Evolutionary conservation across 306 rosid species (phyloP).

Genomic region (Trifolium subterraneum): DNA sequence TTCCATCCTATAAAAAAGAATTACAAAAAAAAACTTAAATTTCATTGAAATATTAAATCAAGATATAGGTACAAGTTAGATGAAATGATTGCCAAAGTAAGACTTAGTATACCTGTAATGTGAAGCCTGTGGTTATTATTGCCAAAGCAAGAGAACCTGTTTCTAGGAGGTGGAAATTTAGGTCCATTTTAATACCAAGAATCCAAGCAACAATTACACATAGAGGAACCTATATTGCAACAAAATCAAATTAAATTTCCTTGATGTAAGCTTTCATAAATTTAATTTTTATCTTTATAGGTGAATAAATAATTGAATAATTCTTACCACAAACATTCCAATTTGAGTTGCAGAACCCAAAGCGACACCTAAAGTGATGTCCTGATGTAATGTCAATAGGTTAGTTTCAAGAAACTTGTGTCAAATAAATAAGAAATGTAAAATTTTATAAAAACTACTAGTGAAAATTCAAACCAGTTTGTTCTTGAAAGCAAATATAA

Average conservation of each 20-base stretch:
- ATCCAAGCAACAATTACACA: conserved; percentile 80
- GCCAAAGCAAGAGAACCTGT: conserved; percentile 81
- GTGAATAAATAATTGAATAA: background rate
- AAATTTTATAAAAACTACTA: conserved; percentile 2
- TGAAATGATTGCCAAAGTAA: background rate
- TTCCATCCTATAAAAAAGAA: conserved; percentile 70
- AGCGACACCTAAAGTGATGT: conserved; percentile 50
- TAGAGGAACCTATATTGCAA: conserved; percentile 68
- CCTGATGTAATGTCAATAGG: conserved; percentile 31
- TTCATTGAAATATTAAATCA: conserved; percentile 26
- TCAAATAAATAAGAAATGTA: background rate
- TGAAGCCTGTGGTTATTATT: conserved; percentile 68
- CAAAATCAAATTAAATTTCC: conserved; percentile 4
- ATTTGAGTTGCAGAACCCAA: conserved; percentile 58
- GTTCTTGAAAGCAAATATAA: conserved; percentile 90
- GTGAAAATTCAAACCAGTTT: conserved; percentile 59
- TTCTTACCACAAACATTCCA: conserved; percentile 53
- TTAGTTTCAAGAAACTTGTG: conserved; percentile 12
- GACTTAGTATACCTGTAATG: conserved; percentile 65
- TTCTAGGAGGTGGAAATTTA: conserved; percentile 72
- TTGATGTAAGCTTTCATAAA: conserved; percentile 7
- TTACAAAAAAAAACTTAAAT: background rate
- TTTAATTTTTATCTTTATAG: background rate
- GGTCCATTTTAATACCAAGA: conserved; percentile 78
- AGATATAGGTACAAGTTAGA: background rate